Conservation (phyloP, 1,284 basidiomycete species). For the Ustilago bromivora region DNA sequence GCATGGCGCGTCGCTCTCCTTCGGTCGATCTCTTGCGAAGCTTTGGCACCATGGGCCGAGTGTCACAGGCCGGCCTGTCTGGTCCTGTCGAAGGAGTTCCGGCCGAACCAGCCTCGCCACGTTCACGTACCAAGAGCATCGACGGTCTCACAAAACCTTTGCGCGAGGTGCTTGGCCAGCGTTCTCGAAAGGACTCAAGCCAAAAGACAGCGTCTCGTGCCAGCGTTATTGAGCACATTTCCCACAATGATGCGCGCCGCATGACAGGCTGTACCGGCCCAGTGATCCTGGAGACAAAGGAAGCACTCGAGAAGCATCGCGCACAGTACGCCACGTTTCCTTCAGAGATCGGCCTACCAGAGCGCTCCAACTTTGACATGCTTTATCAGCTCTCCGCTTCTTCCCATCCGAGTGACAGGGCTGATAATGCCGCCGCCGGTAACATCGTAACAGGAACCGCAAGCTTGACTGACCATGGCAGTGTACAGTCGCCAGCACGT, state of each 20-base stretch:
- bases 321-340: conserved; percentile 19
- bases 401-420: background rate
- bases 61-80: background rate
- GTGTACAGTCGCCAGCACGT: conserved; percentile 5
- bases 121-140: conserved; percentile 36
- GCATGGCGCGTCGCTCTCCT: conserved; percentile 20
- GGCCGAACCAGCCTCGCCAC: conserved; percentile 13
- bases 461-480: background rate
- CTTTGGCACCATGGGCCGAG: conserved; percentile 10
- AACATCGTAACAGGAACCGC: background rate
- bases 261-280: conserved; percentile 27
- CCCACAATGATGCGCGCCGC: conserved; percentile 37
- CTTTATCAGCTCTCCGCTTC: background rate
- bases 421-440: background rate
- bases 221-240: conserved; percentile 46
- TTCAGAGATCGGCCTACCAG: conserved; percentile 14
- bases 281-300: conserved; percentile 26
- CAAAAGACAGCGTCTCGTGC: conserved; percentile 13
- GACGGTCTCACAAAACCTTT: conserved; percentile 29
- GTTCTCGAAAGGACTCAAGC: conserved; percentile 21
- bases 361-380: conserved; percentile 19
- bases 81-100: background rate
- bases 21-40: conserved; percentile 29
- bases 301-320: conserved; percentile 34
- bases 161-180: conserved; percentile 27